These are phyloP conservation scores for Leishmania tropica DNA, from an alignment of 208 protist genomes.

Conservation along the genomic window DNA sequence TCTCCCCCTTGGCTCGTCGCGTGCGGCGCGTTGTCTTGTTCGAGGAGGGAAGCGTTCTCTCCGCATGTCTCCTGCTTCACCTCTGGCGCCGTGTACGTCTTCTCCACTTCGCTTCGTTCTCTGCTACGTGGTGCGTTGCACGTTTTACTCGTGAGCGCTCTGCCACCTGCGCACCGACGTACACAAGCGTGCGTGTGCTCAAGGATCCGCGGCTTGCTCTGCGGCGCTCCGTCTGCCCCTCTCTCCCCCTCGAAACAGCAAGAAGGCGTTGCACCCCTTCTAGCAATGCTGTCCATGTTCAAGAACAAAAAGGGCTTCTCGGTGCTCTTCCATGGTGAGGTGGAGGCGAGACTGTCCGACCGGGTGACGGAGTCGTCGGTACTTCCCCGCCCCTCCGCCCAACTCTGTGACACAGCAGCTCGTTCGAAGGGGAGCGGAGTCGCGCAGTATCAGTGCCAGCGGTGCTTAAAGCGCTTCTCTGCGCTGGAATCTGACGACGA, in stretches of 20 bases:
- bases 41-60: not conserved
- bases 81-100: not conserved
- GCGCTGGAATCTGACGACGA: slow-evolving; percentile 1
- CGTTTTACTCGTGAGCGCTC: not conserved
- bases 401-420: not conserved
- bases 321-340: slow-evolving; percentile 45
- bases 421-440: slow-evolving; percentile 4
- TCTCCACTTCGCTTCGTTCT: not conserved
- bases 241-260: not conserved
- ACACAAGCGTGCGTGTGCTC: not conserved
- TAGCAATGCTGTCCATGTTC: slow-evolving; percentile 69
- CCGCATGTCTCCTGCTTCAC: not conserved
- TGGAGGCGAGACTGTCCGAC: not conserved
- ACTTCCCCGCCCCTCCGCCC: not conserved
- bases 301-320: slow-evolving; percentile 72
- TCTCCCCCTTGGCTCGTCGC: not conserved
- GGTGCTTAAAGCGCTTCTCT: slow-evolving; percentile 57
- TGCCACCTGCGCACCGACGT: not conserved
- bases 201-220: not conserved
- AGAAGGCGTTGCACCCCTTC: not conserved
- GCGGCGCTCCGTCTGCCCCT: too few relatives aligned
- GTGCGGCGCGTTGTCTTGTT: not conserved
- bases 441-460: slow-evolving; percentile 47
- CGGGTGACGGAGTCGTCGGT: not conserved
- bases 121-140: not conserved